Evolutionary conservation across 2,329 filamentous ascomycete species (phyloP).

Genomic region (Pseudomassariella vexata): DNA sequence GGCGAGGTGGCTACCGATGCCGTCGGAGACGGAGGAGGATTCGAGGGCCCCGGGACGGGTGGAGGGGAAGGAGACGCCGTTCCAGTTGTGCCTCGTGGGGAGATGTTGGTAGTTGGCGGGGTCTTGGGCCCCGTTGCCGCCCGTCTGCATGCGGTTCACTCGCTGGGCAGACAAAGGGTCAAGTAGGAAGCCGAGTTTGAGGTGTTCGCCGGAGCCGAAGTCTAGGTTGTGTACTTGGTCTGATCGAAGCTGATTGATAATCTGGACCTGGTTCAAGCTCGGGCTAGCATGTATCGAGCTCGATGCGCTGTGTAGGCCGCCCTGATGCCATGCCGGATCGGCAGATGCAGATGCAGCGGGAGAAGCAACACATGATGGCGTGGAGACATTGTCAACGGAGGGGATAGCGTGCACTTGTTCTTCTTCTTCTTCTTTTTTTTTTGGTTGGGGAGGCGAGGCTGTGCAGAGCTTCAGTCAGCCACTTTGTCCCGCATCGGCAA

Average conservation of each 20-base stretch:
- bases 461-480: no score
- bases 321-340: conserved; percentile 22
- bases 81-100: conserved; percentile 48
- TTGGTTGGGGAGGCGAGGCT: no score
- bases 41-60: conserved; percentile 2
- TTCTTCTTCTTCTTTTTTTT: no score
- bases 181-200: conserved; percentile 70
- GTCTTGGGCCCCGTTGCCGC: conserved; percentile 42
- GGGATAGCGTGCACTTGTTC: conserved; percentile 22
- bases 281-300: conserved; percentile 16
- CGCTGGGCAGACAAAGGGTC: conserved; percentile 45
- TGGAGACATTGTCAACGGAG: conserved; percentile 28
- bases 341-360: conserved; percentile 30
- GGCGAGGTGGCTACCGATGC: conserved; percentile 9
- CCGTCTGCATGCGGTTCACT: conserved; percentile 45
- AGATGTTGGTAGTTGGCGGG: conserved; percentile 36
- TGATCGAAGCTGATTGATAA: conserved; percentile 41
- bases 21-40: neutral
- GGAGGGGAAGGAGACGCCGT: conserved; percentile 15
- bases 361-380: conserved; percentile 32
- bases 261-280: conserved; percentile 21
- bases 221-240: conserved; percentile 51
- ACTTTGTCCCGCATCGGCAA: no score
- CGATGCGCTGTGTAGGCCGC: conserved; percentile 8
- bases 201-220: conserved; percentile 54